Percentiles rank a stretch among this genome's conserved stretches.
Conservation (phyloP, 1,284 basidiomycete genomes). For the Ceraceosorus bombacis region DNA sequence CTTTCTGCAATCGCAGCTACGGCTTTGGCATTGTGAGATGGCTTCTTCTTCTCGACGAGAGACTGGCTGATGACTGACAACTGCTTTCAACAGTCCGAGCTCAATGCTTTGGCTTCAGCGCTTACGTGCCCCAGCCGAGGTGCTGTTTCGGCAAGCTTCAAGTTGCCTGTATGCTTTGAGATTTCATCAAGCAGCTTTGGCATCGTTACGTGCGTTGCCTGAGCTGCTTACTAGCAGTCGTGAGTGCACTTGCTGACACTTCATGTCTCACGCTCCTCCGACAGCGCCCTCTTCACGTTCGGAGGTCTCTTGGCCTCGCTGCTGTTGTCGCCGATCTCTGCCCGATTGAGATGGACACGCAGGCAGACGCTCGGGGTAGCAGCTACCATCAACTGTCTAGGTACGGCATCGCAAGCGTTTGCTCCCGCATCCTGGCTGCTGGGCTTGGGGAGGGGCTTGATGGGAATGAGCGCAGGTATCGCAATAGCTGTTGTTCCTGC, state of each 20-base stretch:
- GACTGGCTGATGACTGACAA: too few relatives aligned
- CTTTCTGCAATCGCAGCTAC: constrained; percentile 5
- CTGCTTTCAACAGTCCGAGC: constrained; percentile 22
- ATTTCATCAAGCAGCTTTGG: constrained; percentile 11
- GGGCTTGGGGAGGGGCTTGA: constrained; percentile 52
- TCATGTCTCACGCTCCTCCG: constrained; percentile 58
- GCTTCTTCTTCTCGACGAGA: too few relatives aligned
- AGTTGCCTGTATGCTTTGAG: constrained; percentile 10
- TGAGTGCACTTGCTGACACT: constrained; percentile 12
- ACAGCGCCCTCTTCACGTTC: constrained; percentile 78
- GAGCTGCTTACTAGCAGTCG: too few relatives aligned
- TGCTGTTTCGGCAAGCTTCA: not conserved
- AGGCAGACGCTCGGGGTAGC: not conserved
- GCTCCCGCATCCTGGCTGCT: not conserved
- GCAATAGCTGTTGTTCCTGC: constrained; percentile 74
- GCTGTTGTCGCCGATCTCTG: constrained; percentile 57
- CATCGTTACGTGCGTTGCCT: constrained; percentile 7
- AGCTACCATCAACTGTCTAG: constrained; percentile 1
- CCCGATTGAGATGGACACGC: not conserved
- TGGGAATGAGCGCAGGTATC: constrained; percentile 70
- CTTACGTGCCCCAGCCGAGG: constrained; percentile 20
- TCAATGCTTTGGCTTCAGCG: constrained; percentile 36
- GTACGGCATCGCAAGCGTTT: not conserved
- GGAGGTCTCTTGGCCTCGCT: constrained; percentile 75
- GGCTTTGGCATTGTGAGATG: constrained; percentile 32